Evolutionary conservation across 2,329 filamentous ascomycete species (phyloP).

Genomic region (Monilinia vaccinii-corymbosi): DNA sequence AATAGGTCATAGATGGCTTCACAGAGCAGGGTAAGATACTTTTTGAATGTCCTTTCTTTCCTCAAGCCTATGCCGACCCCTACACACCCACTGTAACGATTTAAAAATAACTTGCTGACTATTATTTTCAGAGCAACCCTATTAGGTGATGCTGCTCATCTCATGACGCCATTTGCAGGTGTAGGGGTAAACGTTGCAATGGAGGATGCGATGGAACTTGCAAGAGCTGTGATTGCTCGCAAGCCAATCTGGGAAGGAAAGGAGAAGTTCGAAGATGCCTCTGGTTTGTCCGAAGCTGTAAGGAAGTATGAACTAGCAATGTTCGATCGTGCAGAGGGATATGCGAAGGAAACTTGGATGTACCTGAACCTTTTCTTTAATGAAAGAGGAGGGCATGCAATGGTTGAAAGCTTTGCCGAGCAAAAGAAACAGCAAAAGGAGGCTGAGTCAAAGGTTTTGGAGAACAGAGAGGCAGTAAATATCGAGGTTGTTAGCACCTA

Average conservation of each 20-base stretch:
- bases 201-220: conserved; percentile 36
- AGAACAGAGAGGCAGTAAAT: background rate
- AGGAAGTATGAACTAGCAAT: conserved; percentile 14
- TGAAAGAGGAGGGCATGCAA: conserved; percentile 7
- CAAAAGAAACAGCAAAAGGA: conserved; percentile 1
- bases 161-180: conserved; percentile 35
- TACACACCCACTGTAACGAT: background rate
- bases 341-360: conserved; percentile 11
- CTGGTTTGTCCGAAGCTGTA: conserved; percentile 7
- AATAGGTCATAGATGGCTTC: conserved; percentile 12
- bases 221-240: conserved; percentile 23
- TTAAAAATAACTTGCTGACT: conserved; percentile 27
- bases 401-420: conserved; percentile 2
- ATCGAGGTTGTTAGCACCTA: background rate
- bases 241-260: conserved; percentile 24
- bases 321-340: conserved; percentile 14
- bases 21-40: conserved; percentile 13
- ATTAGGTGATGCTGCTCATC: conserved; percentile 40
- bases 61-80: conserved; percentile 4
- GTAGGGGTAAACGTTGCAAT: conserved; percentile 40
- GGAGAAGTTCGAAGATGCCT: conserved; percentile 7
- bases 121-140: conserved; percentile 34
- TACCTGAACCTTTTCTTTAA: conserved; percentile 13
- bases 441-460: background rate
- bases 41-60: background rate